phyloP scores from a whole-genome alignment of 2,329 filamentous ascomycete species.

The Whalleya microplaca region DNA sequence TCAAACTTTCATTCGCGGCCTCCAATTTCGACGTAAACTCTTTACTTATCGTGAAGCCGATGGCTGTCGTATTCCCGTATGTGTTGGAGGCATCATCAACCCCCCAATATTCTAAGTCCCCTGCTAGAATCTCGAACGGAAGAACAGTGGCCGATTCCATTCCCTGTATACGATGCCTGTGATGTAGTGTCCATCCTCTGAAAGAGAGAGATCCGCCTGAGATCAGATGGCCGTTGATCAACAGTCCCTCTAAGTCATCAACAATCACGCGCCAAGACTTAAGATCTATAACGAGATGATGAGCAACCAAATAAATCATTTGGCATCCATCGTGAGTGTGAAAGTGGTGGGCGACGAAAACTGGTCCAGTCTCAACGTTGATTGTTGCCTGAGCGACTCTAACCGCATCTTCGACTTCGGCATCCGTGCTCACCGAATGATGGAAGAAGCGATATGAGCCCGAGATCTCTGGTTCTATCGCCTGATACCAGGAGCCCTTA shows the following conservation, averaged over 20 bases:
- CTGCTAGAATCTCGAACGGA: conserved; percentile 44
- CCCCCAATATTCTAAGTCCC: conserved; percentile 53
- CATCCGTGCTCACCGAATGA: conserved; percentile 44
- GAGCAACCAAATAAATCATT: conserved; percentile 53
- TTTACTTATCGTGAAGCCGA: conserved; percentile 47
- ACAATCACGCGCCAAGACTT: conserved; percentile 55
- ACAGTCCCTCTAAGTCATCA: conserved; percentile 53
- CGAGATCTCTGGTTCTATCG: conserved; percentile 43
- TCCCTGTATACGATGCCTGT: conserved; percentile 42
- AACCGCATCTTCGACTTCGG: conserved; percentile 47
- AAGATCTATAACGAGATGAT: conserved; percentile 56
- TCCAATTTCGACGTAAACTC: conserved; percentile 49
- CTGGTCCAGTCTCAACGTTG: conserved; percentile 53
- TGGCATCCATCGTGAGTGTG: conserved; percentile 50
- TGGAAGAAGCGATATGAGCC: conserved; percentile 51
- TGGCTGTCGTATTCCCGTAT: conserved; percentile 47
- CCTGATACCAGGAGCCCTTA: conserved; percentile 50
- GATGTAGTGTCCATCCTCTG: conserved; percentile 53
- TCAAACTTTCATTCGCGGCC: conserved; percentile 49
- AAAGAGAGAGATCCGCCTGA: conserved; percentile 53
- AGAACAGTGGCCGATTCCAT: conserved; percentile 36
- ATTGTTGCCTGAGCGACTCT: conserved; percentile 48
- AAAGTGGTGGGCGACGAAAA: conserved; percentile 55
- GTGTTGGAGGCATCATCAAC: conserved; percentile 47
- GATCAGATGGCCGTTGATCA: conserved; percentile 48